Conservation (phyloP, 2,329 filamentous ascomycete species). For the Cordyceps javanica region DNA sequence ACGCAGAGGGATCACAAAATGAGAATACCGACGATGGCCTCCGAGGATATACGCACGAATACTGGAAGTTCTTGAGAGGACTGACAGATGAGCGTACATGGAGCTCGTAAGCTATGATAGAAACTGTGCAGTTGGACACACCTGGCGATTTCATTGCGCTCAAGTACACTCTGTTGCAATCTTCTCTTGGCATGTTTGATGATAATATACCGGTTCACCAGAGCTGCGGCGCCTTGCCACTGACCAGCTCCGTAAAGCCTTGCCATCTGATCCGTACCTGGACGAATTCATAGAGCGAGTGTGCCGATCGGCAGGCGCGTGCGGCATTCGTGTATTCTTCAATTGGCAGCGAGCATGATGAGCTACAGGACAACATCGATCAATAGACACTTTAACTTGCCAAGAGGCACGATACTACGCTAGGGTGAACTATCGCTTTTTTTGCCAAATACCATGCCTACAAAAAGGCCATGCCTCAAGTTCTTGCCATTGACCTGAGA, state of each 20-base stretch:
- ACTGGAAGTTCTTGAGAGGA: no score
- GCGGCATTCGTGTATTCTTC: neutral
- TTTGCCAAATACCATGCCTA: constrained; percentile 80
- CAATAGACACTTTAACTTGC: constrained; percentile 5
- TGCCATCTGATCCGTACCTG: neutral
- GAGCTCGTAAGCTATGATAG: no score
- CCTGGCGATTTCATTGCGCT: constrained; percentile 9
- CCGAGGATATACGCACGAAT: no score
- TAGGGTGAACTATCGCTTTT: constrained; percentile 64
- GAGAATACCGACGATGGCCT: neutral
- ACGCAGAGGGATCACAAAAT: constrained; percentile 2
- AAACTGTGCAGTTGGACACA: constrained; percentile 1
- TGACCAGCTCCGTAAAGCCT: neutral
- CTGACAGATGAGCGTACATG: no score
- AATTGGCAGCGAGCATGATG: constrained; percentile 8
- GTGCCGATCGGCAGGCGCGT: neutral
- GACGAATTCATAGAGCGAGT: neutral
- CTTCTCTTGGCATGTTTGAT: neutral
- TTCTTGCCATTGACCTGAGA: constrained; percentile 54
- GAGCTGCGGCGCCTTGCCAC: neutral
- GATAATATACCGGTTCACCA: neutral
- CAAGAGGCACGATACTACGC: constrained; percentile 33
- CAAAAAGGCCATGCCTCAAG: constrained; percentile 54
- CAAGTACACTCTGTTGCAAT: neutral
- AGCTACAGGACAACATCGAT: constrained; percentile 1